These are phyloP conservation scores for Aspergillus asperescens DNA, from an alignment of 495 filamentous ascomycete genomes.

Conservation along the genomic window DNA sequence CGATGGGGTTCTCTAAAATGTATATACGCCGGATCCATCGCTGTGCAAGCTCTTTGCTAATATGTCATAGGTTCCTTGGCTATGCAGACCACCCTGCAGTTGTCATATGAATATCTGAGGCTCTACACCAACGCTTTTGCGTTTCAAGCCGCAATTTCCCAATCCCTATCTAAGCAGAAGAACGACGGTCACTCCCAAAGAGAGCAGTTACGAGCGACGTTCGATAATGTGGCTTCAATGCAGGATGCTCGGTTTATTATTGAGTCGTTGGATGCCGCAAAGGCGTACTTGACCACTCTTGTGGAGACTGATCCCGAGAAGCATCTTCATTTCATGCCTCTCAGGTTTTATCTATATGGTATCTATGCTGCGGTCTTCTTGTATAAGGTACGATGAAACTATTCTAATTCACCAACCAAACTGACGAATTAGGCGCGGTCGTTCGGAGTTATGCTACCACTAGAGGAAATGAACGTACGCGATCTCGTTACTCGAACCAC, in stretches of 20 bases:
- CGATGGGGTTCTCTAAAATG: constrained; percentile 56
- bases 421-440: constrained; percentile 39
- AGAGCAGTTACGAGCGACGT: constrained; percentile 42
- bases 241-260: constrained; percentile 60
- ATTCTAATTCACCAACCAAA: neutral
- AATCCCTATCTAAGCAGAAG: constrained; percentile 45
- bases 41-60: constrained; percentile 15
- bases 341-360: constrained; percentile 54
- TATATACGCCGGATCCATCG: constrained; percentile 19
- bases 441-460: constrained; percentile 47
- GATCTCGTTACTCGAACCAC: constrained; percentile 49
- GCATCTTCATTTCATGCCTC: constrained; percentile 55
- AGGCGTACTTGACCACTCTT: constrained; percentile 52
- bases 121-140: constrained; percentile 64
- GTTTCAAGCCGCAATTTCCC: constrained; percentile 60
- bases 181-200: constrained; percentile 32
- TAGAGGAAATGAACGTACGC: constrained; percentile 50
- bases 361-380: constrained; percentile 55
- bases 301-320: constrained; percentile 52
- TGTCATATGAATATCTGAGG: constrained; percentile 60
- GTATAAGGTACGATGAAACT: constrained; percentile 38
- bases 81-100: constrained; percentile 51
- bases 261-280: constrained; percentile 58
- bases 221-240: constrained; percentile 51
- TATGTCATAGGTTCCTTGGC: constrained; percentile 46